A percentile compares a stretch with the other conserved stretches of the same genome.
Evolutionary conservation across 768 basidiomycete species (phyloP).

Genomic region (Cystobasidium ongulense): DNA sequence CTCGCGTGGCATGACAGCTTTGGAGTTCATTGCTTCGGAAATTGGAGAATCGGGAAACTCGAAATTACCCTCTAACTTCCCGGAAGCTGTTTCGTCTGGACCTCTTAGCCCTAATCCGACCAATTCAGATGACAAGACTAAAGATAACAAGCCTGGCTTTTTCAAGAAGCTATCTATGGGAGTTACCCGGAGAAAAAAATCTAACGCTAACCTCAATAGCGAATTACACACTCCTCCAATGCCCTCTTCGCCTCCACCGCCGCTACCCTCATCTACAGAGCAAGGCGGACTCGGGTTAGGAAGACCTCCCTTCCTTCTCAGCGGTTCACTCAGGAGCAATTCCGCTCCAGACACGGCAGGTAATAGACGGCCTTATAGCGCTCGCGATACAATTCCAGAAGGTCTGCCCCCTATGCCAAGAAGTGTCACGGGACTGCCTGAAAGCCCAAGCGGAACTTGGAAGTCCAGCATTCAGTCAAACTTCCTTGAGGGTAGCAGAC

Average conservation of each 20-base stretch:
- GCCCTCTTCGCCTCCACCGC: not conserved
- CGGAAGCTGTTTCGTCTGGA: not conserved
- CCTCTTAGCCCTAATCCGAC: not conserved
- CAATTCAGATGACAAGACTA: not conserved
- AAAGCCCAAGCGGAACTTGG: not conserved
- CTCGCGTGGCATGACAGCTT: slow-evolving; percentile 1
- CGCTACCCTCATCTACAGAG: not conserved
- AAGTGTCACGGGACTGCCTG: not conserved
- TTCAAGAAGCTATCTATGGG: slow-evolving; percentile 25
- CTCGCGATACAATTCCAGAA: not conserved
- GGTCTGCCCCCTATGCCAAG: not conserved
- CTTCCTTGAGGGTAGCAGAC: not conserved
- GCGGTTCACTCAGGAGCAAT: not conserved
- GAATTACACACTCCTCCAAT: not conserved
- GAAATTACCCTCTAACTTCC: not conserved
- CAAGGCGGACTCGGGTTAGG: not conserved
- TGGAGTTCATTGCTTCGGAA: not conserved
- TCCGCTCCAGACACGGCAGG: not conserved
- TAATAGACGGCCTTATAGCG: not conserved
- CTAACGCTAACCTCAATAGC: not conserved
- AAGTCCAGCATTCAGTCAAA: not conserved
- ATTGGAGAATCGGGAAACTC: not conserved
- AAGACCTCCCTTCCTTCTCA: not conserved
- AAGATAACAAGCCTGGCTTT: slow-evolving; percentile 1
- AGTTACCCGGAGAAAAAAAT: not conserved